A percentile compares a stretch with the other conserved stretches of the same genome.
These are phyloP conservation scores for Solanum dulcamara DNA, from an alignment of 257 asterid species.

Conservation along the genomic window DNA sequence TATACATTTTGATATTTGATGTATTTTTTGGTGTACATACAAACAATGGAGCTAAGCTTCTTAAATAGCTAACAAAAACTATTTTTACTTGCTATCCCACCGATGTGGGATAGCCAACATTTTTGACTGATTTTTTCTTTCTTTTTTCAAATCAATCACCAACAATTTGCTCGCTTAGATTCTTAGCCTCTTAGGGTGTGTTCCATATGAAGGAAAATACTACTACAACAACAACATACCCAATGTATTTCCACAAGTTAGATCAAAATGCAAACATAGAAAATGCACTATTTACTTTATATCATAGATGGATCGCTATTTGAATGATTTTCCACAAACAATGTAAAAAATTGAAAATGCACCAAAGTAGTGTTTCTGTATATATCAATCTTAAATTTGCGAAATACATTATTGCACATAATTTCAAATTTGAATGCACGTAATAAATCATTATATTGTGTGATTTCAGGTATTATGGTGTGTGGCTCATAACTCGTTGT, in stretches of 20 bases:
- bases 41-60: no score
- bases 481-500: conserved; percentile 90
- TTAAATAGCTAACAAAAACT: no score
- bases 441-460: not conserved
- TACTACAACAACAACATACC: not conserved
- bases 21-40: no score
- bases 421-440: not conserved
- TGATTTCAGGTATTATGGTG: conserved; percentile 63
- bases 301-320: not conserved
- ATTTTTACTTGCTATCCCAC: no score
- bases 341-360: not conserved
- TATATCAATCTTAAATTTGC: not conserved
- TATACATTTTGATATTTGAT: no score
- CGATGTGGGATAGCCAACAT: no score
- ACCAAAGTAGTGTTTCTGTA: not conserved
- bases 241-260: not conserved
- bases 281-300: not conserved
- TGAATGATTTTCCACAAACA: not conserved
- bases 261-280: not conserved
- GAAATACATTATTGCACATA: not conserved
- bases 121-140: no score
- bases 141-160: no score
- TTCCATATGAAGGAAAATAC: not conserved
- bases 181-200: not conserved
- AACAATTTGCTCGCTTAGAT: not conserved